Base-by-base conservation (phyloP, 163 green algal genomes). In the Chlamydomonas reinhardtii region DNA sequence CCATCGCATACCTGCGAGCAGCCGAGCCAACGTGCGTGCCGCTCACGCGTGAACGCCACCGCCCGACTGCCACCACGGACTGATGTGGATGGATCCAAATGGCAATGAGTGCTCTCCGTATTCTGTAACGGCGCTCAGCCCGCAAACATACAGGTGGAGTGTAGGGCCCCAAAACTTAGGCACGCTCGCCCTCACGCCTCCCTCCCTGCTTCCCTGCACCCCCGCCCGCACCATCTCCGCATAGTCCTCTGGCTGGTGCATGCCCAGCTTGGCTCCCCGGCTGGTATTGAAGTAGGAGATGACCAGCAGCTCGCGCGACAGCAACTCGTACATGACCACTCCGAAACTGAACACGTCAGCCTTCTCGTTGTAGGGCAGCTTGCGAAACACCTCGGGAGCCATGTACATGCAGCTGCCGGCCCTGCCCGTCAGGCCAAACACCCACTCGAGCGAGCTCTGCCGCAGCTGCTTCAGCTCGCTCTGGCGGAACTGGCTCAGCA, bases 391-490 rank as follows among this genome's bases (percentile, higher is more conserved):
- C 64, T 71, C 64, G 16, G 61, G 61, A 4, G 24, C 61, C 24
- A 35, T 72, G 65, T 34, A 35, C n/a, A 35, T 72, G 65, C 29
- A 35, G 15, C 22, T 37, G 5, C 32, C 69, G n/a, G 34, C 69
- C 77, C 35, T 32, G 56, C 77, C 77, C 31, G 79, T 85, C 22
- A 85, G 34, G 12, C 69, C 79, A 24, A 76, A 85, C 24, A 85
- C 79, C 79, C 79, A 85, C 68, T 85, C 79, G 25, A 78, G 3
- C 4, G 62, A 65, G 14, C 14, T 32, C 31, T n/a, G 22, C 25
- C 54, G 68, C 31, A 77, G 52, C 29, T n/a, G 52, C 64, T 27
- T 34, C 54, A 85, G 79, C 34, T 85, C 79, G 65, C 48, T 62
- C 32, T 37, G 25, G 8, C 27, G n/a, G n/a, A 85, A 48, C 69